Conservation (phyloP, 106 monocot species). For the Phalaenopsis aphrodite region DNA sequence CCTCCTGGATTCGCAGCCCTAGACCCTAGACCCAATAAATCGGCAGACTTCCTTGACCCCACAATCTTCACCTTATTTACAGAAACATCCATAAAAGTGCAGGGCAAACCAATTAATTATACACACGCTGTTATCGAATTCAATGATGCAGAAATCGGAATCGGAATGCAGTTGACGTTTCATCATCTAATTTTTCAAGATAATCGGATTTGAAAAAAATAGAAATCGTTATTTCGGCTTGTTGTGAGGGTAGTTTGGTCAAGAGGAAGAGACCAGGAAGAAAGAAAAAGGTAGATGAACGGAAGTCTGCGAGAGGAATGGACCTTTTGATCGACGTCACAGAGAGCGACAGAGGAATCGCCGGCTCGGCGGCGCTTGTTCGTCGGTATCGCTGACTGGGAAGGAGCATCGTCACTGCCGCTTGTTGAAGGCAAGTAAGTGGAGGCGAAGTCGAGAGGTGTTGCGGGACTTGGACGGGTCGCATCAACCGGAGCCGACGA, state of each 20-base stretch:
- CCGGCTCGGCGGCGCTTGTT: background rate
- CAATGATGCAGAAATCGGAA: background rate
- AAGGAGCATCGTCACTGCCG: background rate
- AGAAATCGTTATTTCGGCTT: background rate
- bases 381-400: background rate
- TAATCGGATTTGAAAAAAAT: background rate
- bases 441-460: background rate
- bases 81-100: background rate
- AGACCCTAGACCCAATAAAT: background rate
- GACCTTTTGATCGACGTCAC: slow-evolving; percentile 1
- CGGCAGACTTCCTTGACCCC: background rate
- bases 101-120: background rate
- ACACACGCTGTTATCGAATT: background rate
- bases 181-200: too few species aligned
- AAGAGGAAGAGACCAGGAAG: background rate
- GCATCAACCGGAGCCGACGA: background rate
- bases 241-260: background rate
- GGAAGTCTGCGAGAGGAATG: background rate
- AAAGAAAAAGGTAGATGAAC: background rate
- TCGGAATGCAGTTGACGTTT: too few species aligned
- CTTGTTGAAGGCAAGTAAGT: background rate
- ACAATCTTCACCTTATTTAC: background rate
- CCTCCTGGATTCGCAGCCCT: background rate
- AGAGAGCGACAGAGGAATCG: background rate
- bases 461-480: background rate